Base-by-base conservation (phyloP, 2,329 filamentous ascomycete genomes). In the Cercospora zeae-maydis region DNA sequence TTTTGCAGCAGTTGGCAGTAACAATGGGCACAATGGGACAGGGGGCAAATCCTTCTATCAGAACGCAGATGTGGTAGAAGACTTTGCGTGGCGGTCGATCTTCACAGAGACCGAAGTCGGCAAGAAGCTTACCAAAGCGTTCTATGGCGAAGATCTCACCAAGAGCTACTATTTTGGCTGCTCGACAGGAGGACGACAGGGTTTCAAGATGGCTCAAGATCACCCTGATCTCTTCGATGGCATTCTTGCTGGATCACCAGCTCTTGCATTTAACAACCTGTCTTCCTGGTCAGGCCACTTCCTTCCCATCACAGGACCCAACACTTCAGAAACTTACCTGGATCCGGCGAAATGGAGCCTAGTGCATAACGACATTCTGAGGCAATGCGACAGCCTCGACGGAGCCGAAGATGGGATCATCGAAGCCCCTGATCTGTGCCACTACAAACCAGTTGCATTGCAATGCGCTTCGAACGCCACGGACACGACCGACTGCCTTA, bases 381-480 rank as follows among this genome's bases (percentile, higher is more conserved):
- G 75, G 7, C 80, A 83, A 66, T 84, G 82, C 66, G 81, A 83
- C 65, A 66, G 63, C 0, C 70, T 81, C 1, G 82, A 83, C 63
- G 79, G 79, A 11, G 75, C 75, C 5, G 68, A 68, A 2, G 82
- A 83, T 66, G 78, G 78, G 3, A 77, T 82, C 57, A 70, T 82
- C 51, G 78, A 80, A 62, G 76, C 78, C 64, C 75, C 79, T 4
- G 68, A 69, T n/a, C 71, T 77, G 9, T 82, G 80, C 70, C 65
- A 75, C 16, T 80, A 80, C 68, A 72, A 74, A 31, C 76, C 78
- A 0, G 72, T 74, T 4, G 70, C 69, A 3, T 70, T 80, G 6
- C 69, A 76, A 13, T 80, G 78, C 67, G 63, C 68, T 1, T 60
- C 62, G 14, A 69, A 76, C 39, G 66, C 67, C 11, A 73, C 69